Conservation (phyloP, 2,329 filamentous ascomycete genomes). For the Colletotrichum sp. region DNA sequence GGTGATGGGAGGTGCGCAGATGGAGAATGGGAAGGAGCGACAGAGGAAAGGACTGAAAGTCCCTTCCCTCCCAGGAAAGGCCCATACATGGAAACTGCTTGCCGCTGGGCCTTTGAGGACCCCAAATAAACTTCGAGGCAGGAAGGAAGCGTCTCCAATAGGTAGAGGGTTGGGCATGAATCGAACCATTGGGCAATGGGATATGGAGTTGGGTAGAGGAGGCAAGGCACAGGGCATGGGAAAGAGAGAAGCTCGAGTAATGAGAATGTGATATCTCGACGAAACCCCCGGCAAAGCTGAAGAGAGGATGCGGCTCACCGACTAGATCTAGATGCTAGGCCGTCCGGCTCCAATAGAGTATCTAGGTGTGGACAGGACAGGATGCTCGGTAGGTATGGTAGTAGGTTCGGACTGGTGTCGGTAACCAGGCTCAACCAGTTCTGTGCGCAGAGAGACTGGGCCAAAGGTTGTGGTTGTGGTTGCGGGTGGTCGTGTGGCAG, state of each 20-base stretch:
- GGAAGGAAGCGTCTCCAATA: background rate
- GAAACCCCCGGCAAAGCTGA: background rate
- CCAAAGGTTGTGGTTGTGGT: background rate
- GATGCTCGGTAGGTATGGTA: background rate
- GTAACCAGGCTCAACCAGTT: background rate
- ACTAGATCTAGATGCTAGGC: background rate
- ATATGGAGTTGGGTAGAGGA: background rate
- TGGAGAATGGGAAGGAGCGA: background rate
- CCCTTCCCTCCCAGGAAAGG: background rate
- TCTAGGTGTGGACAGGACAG: background rate
- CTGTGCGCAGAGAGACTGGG: background rate
- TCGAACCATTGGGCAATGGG: background rate
- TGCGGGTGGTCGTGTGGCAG: background rate
- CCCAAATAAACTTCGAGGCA: background rate
- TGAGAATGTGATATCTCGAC: background rate
- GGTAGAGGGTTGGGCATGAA: background rate
- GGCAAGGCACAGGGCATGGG: background rate
- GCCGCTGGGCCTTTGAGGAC: background rate
- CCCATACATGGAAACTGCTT: background rate
- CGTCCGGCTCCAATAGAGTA: background rate
- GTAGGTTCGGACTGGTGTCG: no score
- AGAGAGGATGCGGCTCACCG: conserved; percentile 8
- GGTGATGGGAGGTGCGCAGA: background rate
- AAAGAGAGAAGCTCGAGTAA: background rate
- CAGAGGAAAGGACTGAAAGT: background rate